phyloP scores from a whole-genome alignment of 352 stramenopile species.

The Hyaloperonospora brassicae region DNA sequence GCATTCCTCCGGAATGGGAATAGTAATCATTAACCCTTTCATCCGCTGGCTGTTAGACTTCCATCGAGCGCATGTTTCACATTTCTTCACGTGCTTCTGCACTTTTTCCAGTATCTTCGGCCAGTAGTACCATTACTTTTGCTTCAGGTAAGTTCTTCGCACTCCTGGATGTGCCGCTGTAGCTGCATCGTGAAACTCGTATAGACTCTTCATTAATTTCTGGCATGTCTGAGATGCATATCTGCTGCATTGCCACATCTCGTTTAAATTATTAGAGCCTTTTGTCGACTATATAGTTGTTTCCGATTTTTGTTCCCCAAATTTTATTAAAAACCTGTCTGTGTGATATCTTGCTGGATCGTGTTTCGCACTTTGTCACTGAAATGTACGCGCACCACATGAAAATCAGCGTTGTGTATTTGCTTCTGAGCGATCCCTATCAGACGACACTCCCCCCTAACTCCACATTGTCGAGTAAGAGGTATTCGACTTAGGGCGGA shows the following conservation, averaged over 20 bases:
- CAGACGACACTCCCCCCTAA: background rate
- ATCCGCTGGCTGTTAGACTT: slow-evolving; percentile 1
- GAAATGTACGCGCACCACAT: background rate
- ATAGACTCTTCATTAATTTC: slow-evolving; percentile 2
- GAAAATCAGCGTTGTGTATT: slow-evolving; percentile 1
- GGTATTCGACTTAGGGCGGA: background rate
- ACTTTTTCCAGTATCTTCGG: background rate
- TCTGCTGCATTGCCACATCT: background rate
- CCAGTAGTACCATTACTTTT: slow-evolving; percentile 14
- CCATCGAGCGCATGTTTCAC: slow-evolving; percentile 10
- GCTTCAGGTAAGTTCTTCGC: slow-evolving; percentile 9
- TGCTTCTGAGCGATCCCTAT: background rate
- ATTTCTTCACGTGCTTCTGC: background rate
- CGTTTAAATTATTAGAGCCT: background rate
- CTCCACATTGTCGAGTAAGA: slow-evolving; percentile 1
- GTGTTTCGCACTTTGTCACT: background rate
- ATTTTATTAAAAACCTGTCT: background rate
- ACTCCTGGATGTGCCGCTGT: slow-evolving; percentile 9
- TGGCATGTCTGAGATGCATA: slow-evolving; percentile 1
- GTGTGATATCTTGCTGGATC: slow-evolving; percentile 3
- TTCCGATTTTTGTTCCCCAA: background rate
- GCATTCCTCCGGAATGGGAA: background rate
- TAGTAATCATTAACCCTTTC: slow-evolving; percentile 2
- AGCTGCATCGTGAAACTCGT: slow-evolving; percentile 14
- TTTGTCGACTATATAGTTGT: background rate